Evolutionary conservation across 768 basidiomycete species (phyloP), one percentile per base, ranked within the genome.

Genomic region (Pleurotus eryngii): DNA sequence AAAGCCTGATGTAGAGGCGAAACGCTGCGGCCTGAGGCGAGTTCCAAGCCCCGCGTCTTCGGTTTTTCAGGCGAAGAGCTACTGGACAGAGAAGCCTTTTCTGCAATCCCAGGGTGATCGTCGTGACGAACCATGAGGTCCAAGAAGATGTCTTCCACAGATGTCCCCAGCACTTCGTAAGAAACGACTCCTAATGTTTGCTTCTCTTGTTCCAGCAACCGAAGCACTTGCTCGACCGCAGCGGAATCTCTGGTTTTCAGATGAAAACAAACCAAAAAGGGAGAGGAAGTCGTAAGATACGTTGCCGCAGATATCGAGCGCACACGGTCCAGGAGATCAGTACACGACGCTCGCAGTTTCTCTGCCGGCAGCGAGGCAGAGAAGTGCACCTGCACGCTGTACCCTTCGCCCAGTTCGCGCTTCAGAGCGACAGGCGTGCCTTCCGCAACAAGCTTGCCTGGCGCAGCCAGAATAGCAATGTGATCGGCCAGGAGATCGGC

Each of bases 131-230:
- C 69, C 87, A 91, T 90, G 15, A 93, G 70, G 40, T 80, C 77
- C 17, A 93, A 76, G 73, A 93, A 92, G 46, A 93, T 87, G 57
- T 91, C 88, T 67, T 93, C 90, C 40, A 93, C 86, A 6, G 88
- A 83, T 0, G 89, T 86, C 8, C 87, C 85, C 18, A 87, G 70
- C 20, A 90, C 76, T 56, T 90, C 86, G 63, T 86, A 89, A 0
- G 82, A 83, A 0, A 64, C 64, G 38, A 89, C 72, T 7, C 66
- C 58, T 43, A 76, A 72, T 0, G 61, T 59, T 6, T 56, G 61
- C 38, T 70, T 72, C 37, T 83, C 75, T 0, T 67, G 58, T 26
- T 89, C 83, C 1, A 91, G 69, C 3, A 83, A 46, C 26, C 76
- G 74, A 15, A 91, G 76, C 14, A 89, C 80, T 24, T 73, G 69